phyloP scores from a whole-genome alignment of 768 basidiomycete species.

The Serendipita sp. region DNA sequence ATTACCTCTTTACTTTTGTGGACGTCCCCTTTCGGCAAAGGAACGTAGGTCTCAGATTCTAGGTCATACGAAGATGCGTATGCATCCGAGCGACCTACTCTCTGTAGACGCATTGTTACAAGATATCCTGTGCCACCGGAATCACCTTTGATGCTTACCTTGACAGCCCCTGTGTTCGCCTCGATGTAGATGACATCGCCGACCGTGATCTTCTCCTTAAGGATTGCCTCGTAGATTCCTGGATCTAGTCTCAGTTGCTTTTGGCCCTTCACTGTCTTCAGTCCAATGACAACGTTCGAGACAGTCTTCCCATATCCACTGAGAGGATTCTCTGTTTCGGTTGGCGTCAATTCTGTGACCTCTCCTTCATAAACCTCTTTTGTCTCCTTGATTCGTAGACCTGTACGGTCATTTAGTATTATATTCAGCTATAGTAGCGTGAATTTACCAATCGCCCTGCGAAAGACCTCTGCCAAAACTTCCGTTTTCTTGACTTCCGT shows the following conservation, averaged over 20 bases:
- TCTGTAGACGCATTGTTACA: slow-evolving; percentile 27
- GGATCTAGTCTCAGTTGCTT: slow-evolving; percentile 92
- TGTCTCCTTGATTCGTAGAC: slow-evolving; percentile 95
- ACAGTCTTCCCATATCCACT: slow-evolving; percentile 98
- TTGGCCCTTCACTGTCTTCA: slow-evolving; percentile 86
- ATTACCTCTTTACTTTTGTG: slow-evolving; percentile 93
- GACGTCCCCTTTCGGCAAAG: slow-evolving; percentile 90
- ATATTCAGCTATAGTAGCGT: neutral
- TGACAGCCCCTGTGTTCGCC: slow-evolving; percentile 84
- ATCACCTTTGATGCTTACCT: slow-evolving; percentile 35
- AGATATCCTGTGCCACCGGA: neutral
- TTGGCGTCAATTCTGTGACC: slow-evolving; percentile 90
- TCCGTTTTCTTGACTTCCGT: slow-evolving; percentile 99
- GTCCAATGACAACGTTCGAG: slow-evolving; percentile 90
- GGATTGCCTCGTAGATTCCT: slow-evolving; percentile 88
- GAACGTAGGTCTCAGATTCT: slow-evolving; percentile 97
- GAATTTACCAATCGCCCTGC: slow-evolving; percentile 81
- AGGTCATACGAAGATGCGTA: slow-evolving; percentile 96
- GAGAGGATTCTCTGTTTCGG: slow-evolving; percentile 92
- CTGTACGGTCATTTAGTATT: slow-evolving; percentile 25
- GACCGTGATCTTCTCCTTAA: slow-evolving; percentile 92
- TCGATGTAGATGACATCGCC: slow-evolving; percentile 97
- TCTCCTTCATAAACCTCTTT: slow-evolving; percentile 99
- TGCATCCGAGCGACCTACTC: slow-evolving; percentile 92
- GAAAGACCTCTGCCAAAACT: slow-evolving; percentile 85